A percentile compares a stretch with the other conserved stretches of the same genome.
phyloP scores from a whole-genome alignment of 352 stramenopile species.

The Phytopythium aichiense region DNA sequence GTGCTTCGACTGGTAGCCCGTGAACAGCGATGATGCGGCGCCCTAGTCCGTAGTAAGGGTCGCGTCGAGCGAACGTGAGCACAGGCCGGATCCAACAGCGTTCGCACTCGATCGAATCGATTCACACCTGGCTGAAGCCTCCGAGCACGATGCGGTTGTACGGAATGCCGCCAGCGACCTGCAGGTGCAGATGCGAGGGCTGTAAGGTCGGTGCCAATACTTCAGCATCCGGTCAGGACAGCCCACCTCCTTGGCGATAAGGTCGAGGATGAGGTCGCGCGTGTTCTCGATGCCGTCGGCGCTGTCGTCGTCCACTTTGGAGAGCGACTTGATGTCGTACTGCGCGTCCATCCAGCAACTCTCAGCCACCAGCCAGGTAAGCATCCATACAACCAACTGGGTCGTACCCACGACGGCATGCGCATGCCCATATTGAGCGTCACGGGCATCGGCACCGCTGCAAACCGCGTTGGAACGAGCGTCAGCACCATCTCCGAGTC shows the following conservation, averaged over 20 bases:
- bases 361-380: neutral
- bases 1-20: constrained; percentile 59
- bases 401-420: constrained; percentile 89
- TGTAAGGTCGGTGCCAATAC: neutral
- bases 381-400: neutral
- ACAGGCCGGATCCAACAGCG: neutral
- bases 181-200: neutral
- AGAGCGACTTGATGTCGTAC: constrained; percentile 94
- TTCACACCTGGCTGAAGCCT: constrained; percentile 90
- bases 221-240: too few relatives aligned
- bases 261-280: constrained; percentile 47
- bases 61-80: neutral
- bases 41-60: constrained; percentile 36
- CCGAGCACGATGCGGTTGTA: constrained; percentile 91
- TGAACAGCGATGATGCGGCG: constrained; percentile 86
- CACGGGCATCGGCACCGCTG: constrained; percentile 86
- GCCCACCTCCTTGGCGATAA: constrained; percentile 80
- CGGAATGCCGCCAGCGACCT: constrained; percentile 60
- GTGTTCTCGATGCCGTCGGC: constrained; percentile 88
- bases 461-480: neutral
- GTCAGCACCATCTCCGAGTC: neutral
- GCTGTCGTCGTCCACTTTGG: constrained; percentile 81
- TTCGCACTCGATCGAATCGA: neutral
- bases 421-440: constrained; percentile 94
- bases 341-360: constrained; percentile 7